Base-by-base conservation (phyloP, 2,329 filamentous ascomycete genomes). In the Davidsoniella australis region DNA sequence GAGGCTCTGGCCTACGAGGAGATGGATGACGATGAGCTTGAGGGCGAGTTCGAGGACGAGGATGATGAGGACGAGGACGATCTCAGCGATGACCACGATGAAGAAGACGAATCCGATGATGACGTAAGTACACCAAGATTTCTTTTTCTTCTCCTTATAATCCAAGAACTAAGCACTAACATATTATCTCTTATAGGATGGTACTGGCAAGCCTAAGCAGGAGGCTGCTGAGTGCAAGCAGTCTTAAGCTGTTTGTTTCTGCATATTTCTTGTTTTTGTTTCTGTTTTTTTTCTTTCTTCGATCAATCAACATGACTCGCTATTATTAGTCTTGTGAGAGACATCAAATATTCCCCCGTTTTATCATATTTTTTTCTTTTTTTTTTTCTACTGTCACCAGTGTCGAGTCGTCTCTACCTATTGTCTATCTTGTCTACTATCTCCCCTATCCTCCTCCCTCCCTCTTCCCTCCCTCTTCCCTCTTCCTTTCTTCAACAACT, bases 1-100 rank as follows among this genome's bases (percentile, higher is more conserved):
- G 91, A 98, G 70, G 91, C 91, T 57, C 80, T 98, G 55, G 88
- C 91, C 58, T 98, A 86, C 59, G 91, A 98, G 73, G 89, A 95
- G 64, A 67, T 94, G 54, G 83, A 89, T 38, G 77, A 76, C 45
- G 83, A 94, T 49, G 87, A 89, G 54, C 71, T 87, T 55, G 82
- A 88, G 50, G 82, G 82, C 59, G 84, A 81, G 55, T 88, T 94
- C 47, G 88, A 95, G 24, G 86, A 93, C 16, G 89, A 95, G 47
- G 88, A 95, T 52, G 87, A 94, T 49, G 88, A 94, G 48, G 83
- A 88, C 56, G 85, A 94, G 54, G 83, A 88, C 56, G 85, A 93
- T 54, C 71, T 84, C 52, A 85, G 82, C 60, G 82, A 88, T 54
- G 83, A 91, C 59, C 75, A 91, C 48, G 85, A 93, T 52, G 87